phyloP scores from a whole-genome alignment of 768 basidiomycete genomes.

The Phylloporus rhodoxanthus region DNA sequence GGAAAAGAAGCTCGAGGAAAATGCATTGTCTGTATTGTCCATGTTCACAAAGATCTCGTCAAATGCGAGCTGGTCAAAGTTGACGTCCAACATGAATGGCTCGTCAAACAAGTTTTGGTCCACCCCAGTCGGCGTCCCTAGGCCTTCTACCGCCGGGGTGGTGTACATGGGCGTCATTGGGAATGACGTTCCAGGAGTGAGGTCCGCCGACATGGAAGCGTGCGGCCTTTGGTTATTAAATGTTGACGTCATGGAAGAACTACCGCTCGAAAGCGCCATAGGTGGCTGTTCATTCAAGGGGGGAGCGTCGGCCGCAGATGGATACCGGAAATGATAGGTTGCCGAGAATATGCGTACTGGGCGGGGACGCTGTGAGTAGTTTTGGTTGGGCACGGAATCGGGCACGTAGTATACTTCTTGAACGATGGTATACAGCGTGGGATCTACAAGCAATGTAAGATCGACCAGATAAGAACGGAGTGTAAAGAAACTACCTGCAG shows the following conservation, averaged over 20 bases:
- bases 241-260: constrained; percentile 16
- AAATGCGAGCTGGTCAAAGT: constrained; percentile 22
- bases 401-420: constrained; percentile 49
- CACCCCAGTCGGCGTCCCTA: neutral
- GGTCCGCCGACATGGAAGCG: neutral
- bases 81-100: constrained; percentile 29
- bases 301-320: constrained; percentile 11
- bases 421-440: constrained; percentile 57
- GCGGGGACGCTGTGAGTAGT: constrained; percentile 19
- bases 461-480: neutral
- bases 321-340: constrained; percentile 51
- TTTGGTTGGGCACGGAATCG: constrained; percentile 20
- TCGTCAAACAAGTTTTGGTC: constrained; percentile 26
- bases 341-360: constrained; percentile 47
- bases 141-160: neutral
- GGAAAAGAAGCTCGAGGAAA: constrained; percentile 25
- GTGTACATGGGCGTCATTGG: neutral
- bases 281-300: constrained; percentile 8
- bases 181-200: constrained; percentile 6
- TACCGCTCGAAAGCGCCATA: constrained; percentile 7
- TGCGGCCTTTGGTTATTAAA: constrained; percentile 4
- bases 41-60: constrained; percentile 22
- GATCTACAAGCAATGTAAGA: constrained; percentile 41
- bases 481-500: constrained; percentile 39
- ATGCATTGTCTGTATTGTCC: constrained; percentile 17